Percentiles rank a stretch among this genome's conserved stretches.
Conservation (phyloP, 164 flowering plant genomes). For the Macadamia integrifolia region DNA sequence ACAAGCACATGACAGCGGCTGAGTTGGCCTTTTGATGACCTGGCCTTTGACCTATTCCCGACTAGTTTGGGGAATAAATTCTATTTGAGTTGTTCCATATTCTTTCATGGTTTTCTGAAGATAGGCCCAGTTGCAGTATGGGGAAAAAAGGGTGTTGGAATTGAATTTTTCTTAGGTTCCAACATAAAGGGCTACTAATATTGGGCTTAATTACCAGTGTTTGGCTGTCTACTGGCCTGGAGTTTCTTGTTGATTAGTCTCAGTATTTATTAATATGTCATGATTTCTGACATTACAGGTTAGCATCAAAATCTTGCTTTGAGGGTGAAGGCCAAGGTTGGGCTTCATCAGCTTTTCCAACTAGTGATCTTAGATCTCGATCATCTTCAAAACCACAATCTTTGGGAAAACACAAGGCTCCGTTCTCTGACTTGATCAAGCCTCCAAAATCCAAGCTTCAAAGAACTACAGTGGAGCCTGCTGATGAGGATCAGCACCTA, state of each 20-base stretch:
- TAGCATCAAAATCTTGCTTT: constrained; percentile 38
- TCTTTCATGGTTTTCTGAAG: too few species aligned
- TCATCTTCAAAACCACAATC: constrained; percentile 34
- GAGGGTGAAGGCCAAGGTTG: constrained; percentile 42
- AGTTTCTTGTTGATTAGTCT: neutral
- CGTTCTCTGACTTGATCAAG: constrained; percentile 38
- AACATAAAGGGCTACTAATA: too few species aligned
- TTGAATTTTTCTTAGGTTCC: too few species aligned
- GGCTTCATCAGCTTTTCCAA: constrained; percentile 54
- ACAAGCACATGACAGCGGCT: too few species aligned
- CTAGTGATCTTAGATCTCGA: constrained; percentile 40
- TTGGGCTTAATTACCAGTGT: too few species aligned
- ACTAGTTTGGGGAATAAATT: too few species aligned
- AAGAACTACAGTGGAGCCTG: constrained; percentile 27
- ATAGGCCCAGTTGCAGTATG: too few species aligned
- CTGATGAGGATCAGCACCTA: constrained; percentile 20
- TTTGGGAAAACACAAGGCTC: constrained; percentile 66
- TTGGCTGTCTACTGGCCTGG: too few species aligned
- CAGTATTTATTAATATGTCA: neutral
- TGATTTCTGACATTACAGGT: constrained; percentile 28
- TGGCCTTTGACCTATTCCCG: too few species aligned
- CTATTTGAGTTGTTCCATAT: too few species aligned
- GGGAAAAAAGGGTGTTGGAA: too few species aligned
- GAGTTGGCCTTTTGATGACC: too few species aligned
- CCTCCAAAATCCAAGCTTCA: constrained; percentile 46